A percentile compares a stretch with the other conserved stretches of the same genome.
These are phyloP conservation scores for Neurospora terricola DNA, from an alignment of 495 filamentous ascomycete species.

Conservation along the genomic window DNA sequence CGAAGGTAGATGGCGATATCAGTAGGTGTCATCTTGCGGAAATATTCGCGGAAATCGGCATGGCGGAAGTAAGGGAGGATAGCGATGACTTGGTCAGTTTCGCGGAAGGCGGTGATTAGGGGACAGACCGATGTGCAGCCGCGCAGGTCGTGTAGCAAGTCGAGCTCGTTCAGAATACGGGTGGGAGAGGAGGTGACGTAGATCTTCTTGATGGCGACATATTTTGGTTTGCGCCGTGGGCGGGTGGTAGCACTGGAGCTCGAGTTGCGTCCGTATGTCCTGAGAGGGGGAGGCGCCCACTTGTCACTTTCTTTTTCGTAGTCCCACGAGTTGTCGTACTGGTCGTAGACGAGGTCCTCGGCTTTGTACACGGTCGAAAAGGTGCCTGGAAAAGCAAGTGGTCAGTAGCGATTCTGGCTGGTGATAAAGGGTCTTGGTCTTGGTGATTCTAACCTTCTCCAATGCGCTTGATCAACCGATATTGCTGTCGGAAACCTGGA, in stretches of 20 bases:
- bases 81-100: slow-evolving; percentile 89
- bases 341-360: slow-evolving; percentile 83
- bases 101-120: slow-evolving; percentile 88
- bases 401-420: background rate
- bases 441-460: slow-evolving; percentile 61
- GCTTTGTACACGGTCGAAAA: slow-evolving; percentile 99
- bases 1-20: slow-evolving; percentile 86
- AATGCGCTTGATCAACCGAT: slow-evolving; percentile 89
- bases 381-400: slow-evolving; percentile 50
- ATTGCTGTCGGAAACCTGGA: slow-evolving; percentile 68
- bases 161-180: slow-evolving; percentile 93
- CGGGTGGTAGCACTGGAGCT: slow-evolving; percentile 10
- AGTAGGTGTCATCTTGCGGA: slow-evolving; percentile 69
- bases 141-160: slow-evolving; percentile 83
- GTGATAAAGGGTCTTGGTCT: background rate
- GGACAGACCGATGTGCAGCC: slow-evolving; percentile 80
- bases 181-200: slow-evolving; percentile 92
- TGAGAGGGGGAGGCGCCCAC: slow-evolving; percentile 53
- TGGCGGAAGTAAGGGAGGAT: slow-evolving; percentile 93
- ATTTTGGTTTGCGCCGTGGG: slow-evolving; percentile 48
- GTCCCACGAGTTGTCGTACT: slow-evolving; percentile 84
- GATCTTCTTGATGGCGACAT: slow-evolving; percentile 96
- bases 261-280: slow-evolving; percentile 22
- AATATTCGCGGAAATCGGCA: slow-evolving; percentile 92
- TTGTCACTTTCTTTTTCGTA: slow-evolving; percentile 51